Evolutionary conservation across 2,329 filamentous ascomycete species (phyloP).

Genomic region (Acrocalymma vagum): DNA sequence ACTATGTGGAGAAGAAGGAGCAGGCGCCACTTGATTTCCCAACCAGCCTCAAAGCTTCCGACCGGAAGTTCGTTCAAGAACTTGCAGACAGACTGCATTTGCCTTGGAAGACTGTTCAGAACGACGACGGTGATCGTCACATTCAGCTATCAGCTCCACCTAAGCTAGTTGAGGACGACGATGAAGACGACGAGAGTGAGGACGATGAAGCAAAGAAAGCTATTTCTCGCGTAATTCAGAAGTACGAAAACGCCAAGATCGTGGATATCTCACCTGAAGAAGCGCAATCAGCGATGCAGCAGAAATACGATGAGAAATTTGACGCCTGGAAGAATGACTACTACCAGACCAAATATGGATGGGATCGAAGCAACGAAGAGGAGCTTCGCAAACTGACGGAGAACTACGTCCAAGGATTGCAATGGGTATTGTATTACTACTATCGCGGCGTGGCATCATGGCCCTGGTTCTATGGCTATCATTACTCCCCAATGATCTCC

Average conservation of each 20-base stretch:
- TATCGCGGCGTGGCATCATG: slow-evolving; percentile 96
- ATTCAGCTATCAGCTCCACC: slow-evolving; percentile 69
- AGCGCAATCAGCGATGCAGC: slow-evolving; percentile 78
- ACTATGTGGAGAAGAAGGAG: slow-evolving; percentile 61
- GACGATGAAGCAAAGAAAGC: slow-evolving; percentile 86
- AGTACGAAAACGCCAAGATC: slow-evolving; percentile 89
- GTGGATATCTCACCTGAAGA: slow-evolving; percentile 82
- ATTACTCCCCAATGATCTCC: slow-evolving; percentile 97
- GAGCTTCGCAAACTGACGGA: slow-evolving; percentile 85
- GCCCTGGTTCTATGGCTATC: slow-evolving; percentile 98
- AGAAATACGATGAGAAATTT: slow-evolving; percentile 91
- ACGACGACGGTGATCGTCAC: slow-evolving; percentile 72
- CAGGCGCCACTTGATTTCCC: slow-evolving; percentile 74
- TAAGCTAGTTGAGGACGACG: slow-evolving; percentile 59
- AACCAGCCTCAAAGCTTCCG: slow-evolving; percentile 75
- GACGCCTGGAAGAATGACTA: slow-evolving; percentile 93
- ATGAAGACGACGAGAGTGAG: slow-evolving; percentile 71
- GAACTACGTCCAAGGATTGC: slow-evolving; percentile 96
- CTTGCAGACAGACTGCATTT: slow-evolving; percentile 75
- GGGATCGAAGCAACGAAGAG: slow-evolving; percentile 80
- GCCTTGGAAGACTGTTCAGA: slow-evolving; percentile 70
- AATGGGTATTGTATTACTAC: slow-evolving; percentile 99
- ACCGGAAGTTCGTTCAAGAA: slow-evolving; percentile 93
- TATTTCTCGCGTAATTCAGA: slow-evolving; percentile 83
- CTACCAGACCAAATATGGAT: slow-evolving; percentile 90